Evolutionary conservation across 164 flowering plant species (phyloP), one percentile per base, ranked within the genome.

Genomic region (Houttuynia cordata): DNA sequence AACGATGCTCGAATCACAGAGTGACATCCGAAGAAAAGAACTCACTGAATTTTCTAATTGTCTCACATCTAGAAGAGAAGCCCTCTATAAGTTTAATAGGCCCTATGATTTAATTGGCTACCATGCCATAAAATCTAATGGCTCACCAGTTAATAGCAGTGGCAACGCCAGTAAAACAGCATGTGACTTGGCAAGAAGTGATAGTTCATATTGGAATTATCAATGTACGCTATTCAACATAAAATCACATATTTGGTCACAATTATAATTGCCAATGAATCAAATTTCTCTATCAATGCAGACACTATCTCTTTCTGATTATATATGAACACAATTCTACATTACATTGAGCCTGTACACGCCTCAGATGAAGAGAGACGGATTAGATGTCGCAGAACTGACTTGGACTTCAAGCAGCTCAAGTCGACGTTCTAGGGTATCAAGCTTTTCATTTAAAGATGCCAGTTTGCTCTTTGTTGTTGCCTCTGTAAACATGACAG

Each of bases 381-480:
- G 88, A 42, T 88, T 86, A 34, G 89, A 80, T 45, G 97, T 73
- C 53, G 96, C 97, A 58, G 89, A 83, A 61, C 83, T 64, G 54
- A 87, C 93, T 85, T 94, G 96, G 53, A 84, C 91, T 77, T 94
- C 96, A 23, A 91, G 81, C 68, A 87, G 62, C 71, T 94, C 96
- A 12, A 94, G 71, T 20, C 87, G 95, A 13, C 97, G 87, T 65
- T 94, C 96, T 60, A 94, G 71, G 6, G 76, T 75, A 66, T 91
- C 90, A 58, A 94, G 97, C 76, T 91, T 94, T 78, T 88, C 95
- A 70, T 94, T 94, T 70, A 94, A 60, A 6, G 84, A 64, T 51
- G 95, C 91, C 75, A 94, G 76, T 67, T 91, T 94, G 74, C 81
- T 84, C 79, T 90, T 93, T n/a, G 97, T 93, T 7, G 97, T 89